phyloP scores from a whole-genome alignment of 2,329 filamentous ascomycete species.

The Neoscytalidium dimidiatum region DNA sequence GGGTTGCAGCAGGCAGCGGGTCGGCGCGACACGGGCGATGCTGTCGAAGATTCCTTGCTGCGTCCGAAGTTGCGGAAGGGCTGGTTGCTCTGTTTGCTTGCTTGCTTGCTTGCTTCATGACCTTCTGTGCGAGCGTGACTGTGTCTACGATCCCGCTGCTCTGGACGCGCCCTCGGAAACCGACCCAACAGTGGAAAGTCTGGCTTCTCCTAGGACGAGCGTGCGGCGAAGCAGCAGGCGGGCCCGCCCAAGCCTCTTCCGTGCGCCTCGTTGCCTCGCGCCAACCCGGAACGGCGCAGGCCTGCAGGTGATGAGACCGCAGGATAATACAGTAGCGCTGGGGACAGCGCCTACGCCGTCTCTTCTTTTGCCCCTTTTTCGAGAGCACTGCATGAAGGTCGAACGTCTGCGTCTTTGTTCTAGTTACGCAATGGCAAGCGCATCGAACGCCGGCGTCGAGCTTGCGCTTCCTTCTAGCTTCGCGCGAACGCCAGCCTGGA shows the following conservation, averaged over 20 bases:
- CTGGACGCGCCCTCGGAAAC: no score
- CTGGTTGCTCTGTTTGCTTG: not conserved
- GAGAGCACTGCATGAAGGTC: constrained; percentile 4
- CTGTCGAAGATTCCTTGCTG: constrained; percentile 8
- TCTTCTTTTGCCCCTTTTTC: not conserved
- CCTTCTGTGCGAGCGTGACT: no score
- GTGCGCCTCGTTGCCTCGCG: not conserved
- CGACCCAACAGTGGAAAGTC: no score
- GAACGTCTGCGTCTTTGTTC: constrained; percentile 6
- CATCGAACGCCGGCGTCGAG: not conserved
- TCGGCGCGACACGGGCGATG: not conserved
- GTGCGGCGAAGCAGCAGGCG: not conserved
- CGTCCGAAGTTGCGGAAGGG: constrained; percentile 1
- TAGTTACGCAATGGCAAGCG: constrained; percentile 7
- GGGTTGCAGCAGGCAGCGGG: not conserved
- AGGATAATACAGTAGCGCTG: not conserved
- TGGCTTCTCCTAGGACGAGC: no score
- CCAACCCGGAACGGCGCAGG: not conserved
- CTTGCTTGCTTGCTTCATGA: not conserved
- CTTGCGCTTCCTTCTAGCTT: not conserved
- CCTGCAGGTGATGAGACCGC: not conserved
- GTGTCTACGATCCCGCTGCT: no score
- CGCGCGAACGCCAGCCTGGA: no score
- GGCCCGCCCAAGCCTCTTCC: not conserved
- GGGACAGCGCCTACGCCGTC: no score